A percentile compares a stretch with the other conserved stretches of the same genome.
phyloP scores from a whole-genome alignment of 1,284 basidiomycete species.

The Boletellus deceptivus region DNA sequence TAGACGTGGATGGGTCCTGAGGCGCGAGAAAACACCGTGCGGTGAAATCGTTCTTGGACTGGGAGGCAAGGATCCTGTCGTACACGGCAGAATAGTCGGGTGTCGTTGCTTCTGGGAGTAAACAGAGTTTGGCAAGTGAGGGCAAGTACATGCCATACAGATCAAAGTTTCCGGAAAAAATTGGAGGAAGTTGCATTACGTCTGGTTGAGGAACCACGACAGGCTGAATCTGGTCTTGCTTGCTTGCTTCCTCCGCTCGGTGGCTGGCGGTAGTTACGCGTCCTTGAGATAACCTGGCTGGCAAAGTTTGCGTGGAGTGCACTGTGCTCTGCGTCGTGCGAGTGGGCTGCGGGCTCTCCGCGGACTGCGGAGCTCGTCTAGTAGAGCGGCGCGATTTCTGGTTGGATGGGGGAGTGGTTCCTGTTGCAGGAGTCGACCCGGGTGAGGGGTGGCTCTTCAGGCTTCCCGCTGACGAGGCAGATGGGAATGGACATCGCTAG shows the following conservation, averaged over 20 bases:
- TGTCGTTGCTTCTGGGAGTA: constrained; percentile 25
- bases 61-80: constrained; percentile 36
- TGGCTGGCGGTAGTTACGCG: not conserved
- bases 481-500: constrained; percentile 15
- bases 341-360: constrained; percentile 14
- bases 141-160: constrained; percentile 39
- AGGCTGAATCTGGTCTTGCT: constrained; percentile 8
- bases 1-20: constrained; percentile 4
- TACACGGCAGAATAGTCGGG: constrained; percentile 36
- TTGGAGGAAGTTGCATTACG: constrained; percentile 4
- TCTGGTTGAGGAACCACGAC: constrained; percentile 6
- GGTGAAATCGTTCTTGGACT: constrained; percentile 38
- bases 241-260: not conserved
- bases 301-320: constrained; percentile 9
- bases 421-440: constrained; percentile 11
- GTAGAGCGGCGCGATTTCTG: constrained; percentile 15
- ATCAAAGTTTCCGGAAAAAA: constrained; percentile 39
- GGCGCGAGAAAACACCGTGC: constrained; percentile 31
- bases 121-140: constrained; percentile 33
- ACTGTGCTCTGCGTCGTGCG: constrained; percentile 1
- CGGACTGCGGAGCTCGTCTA: constrained; percentile 15
- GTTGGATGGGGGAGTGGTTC: constrained; percentile 3
- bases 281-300: constrained; percentile 12
- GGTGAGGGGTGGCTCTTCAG: constrained; percentile 23
- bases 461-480: constrained; percentile 14